These are phyloP conservation scores for Manihot esculenta DNA, from an alignment of 441 rosid genomes.

Conservation along the genomic window DNA sequence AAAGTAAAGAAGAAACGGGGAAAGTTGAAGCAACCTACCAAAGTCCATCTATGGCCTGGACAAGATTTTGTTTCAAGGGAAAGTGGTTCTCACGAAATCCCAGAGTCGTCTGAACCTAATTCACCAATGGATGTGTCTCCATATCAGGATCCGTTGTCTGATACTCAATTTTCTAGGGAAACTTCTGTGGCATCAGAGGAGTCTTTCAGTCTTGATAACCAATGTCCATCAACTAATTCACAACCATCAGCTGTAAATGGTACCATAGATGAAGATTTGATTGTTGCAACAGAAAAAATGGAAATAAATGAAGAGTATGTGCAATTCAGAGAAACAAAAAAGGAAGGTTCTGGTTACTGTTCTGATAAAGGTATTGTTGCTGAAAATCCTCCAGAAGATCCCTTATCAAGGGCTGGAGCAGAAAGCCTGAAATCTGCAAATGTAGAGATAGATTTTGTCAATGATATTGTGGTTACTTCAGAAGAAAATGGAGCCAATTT, in stretches of 20 bases:
- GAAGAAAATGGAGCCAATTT: conserved; percentile 67
- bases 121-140: conserved; percentile 94
- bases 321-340: conserved; percentile 29
- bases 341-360: conserved; percentile 35
- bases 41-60: conserved; percentile 48
- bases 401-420: conserved; percentile 64
- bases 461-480: conserved; percentile 44
- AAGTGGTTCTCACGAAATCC: conserved; percentile 37
- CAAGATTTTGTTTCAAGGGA: conserved; percentile 48
- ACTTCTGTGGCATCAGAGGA: conserved; percentile 60
- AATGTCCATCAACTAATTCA: conserved; percentile 35
- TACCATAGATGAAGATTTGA: conserved; percentile 53
- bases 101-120: conserved; percentile 52
- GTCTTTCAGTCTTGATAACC: conserved; percentile 38
- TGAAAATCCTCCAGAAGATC: conserved; percentile 47
- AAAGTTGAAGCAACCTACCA: conserved; percentile 51
- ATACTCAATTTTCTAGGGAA: conserved; percentile 44
- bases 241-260: conserved; percentile 37
- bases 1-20: conserved; percentile 62
- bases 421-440: conserved; percentile 80
- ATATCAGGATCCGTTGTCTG: conserved; percentile 48
- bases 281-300: conserved; percentile 56
- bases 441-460: conserved; percentile 61
- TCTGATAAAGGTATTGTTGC: conserved; percentile 31
- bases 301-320: conserved; percentile 47